A percentile compares a stretch with the other conserved stretches of the same genome.
phyloP scores from a whole-genome alignment of 805 yeast species.

The Starmera quercuum region DNA sequence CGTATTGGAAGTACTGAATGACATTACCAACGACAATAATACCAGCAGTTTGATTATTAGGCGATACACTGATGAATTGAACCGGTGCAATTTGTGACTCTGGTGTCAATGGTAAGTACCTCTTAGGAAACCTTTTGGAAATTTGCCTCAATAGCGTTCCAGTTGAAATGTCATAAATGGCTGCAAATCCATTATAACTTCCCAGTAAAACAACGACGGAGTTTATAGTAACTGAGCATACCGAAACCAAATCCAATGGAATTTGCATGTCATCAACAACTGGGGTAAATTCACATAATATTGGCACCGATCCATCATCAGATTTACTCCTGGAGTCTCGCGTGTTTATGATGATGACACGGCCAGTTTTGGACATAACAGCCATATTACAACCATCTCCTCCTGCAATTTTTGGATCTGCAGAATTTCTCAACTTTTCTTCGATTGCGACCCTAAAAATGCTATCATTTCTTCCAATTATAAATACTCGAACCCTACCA shows the following conservation, averaged over 20 bases:
- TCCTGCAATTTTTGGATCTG: constrained; percentile 14
- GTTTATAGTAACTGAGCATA: constrained; percentile 14
- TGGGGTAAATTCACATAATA: constrained; percentile 4
- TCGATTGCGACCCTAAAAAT: constrained; percentile 12
- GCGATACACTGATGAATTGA: constrained; percentile 5
- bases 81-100: constrained; percentile 11
- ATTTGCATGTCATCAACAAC: constrained; percentile 9
- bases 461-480: constrained; percentile 3
- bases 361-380: constrained; percentile 5
- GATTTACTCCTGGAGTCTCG: constrained; percentile 5
- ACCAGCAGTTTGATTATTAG: constrained; percentile 10
- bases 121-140: constrained; percentile 12
- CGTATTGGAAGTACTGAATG: constrained; percentile 17
- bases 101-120: constrained; percentile 5
- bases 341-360: constrained; percentile 10
- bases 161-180: constrained; percentile 14
- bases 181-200: constrained; percentile 16
- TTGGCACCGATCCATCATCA: neutral
- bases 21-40: constrained; percentile 10
- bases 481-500: constrained; percentile 5
- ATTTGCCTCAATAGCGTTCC: constrained; percentile 12
- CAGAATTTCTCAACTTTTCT: neutral
- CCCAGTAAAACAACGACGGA: constrained; percentile 15
- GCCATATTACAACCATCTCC: constrained; percentile 20
- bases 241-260: constrained; percentile 6